These are phyloP conservation scores for Camelina hispida DNA, from an alignment of 345 rosid species.

Conservation along the genomic window DNA sequence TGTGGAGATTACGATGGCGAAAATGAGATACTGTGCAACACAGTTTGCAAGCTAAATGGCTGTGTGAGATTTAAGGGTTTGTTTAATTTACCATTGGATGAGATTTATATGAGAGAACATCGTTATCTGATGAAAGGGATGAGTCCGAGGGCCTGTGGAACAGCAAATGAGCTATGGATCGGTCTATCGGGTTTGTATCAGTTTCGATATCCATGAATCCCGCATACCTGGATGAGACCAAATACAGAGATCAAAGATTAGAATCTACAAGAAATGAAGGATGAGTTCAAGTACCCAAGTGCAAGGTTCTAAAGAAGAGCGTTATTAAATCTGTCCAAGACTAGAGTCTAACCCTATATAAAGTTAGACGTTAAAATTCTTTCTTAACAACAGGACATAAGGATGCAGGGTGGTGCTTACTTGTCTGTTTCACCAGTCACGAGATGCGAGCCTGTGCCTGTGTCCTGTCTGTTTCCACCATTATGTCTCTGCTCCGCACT, in stretches of 20 bases:
- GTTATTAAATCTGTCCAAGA: slow-evolving; percentile 1
- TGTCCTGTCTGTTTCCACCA: slow-evolving; percentile 51
- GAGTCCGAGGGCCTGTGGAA: slow-evolving; percentile 86
- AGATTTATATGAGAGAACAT: slow-evolving; percentile 52
- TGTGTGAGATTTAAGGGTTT: slow-evolving; percentile 7
- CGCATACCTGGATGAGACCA: slow-evolving; percentile 55
- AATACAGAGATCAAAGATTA: slow-evolving; percentile 19
- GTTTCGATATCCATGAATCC: slow-evolving; percentile 82
- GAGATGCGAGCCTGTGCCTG: slow-evolving; percentile 45
- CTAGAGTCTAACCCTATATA: background rate
- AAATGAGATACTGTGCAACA: slow-evolving; percentile 18
- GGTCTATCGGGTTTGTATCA: slow-evolving; percentile 91
- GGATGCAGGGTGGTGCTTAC: slow-evolving; percentile 49
- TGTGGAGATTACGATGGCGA: slow-evolving; percentile 40
- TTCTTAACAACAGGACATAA: background rate
- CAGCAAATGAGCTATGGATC: slow-evolving; percentile 87
- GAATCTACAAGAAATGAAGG: slow-evolving; percentile 5
- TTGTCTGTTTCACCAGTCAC: slow-evolving; percentile 63
- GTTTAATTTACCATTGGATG: slow-evolving; percentile 54
- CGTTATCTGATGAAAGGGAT: slow-evolving; percentile 49
- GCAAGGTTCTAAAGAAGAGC: slow-evolving; percentile 2
- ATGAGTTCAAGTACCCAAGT: background rate
- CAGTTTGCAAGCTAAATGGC: slow-evolving; percentile 20
- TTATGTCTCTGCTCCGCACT: slow-evolving; percentile 87
- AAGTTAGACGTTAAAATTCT: background rate